phyloP scores from a whole-genome alignment of 1,284 basidiomycete species.

The Golubevia sp. region DNA sequence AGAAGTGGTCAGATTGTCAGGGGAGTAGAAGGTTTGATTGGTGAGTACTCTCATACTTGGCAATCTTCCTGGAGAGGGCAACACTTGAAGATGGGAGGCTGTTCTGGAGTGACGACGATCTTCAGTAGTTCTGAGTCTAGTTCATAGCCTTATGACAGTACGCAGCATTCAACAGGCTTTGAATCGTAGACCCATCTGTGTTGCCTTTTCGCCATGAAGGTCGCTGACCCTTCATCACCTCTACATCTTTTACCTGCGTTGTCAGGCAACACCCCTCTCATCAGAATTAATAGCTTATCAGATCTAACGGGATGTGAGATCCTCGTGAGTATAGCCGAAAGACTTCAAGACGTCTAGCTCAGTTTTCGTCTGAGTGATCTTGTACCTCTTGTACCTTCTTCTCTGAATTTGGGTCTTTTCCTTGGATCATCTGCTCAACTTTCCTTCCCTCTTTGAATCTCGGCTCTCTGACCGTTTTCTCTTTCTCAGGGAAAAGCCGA shows the following conservation, averaged over 20 bases:
- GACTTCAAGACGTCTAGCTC: background rate
- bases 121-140: too few species aligned
- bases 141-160: too few species aligned
- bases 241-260: background rate
- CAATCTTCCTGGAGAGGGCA: background rate
- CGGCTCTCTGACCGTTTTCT: background rate
- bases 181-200: too few species aligned
- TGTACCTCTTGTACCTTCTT: slow-evolving; percentile 1
- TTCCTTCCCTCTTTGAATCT: background rate
- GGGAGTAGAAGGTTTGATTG: slow-evolving; percentile 43
- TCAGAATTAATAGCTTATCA: slow-evolving; percentile 88
- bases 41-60: background rate
- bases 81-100: too few species aligned
- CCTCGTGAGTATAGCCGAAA: slow-evolving; percentile 67
- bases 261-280: slow-evolving; percentile 89
- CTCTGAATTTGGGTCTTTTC: background rate
- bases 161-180: too few species aligned
- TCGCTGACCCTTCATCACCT: background rate
- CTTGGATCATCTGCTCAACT: background rate
- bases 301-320: slow-evolving; percentile 90
- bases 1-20: slow-evolving; percentile 34
- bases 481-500: slow-evolving; percentile 80
- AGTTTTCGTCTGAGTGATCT: background rate
- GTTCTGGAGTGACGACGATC: too few species aligned
- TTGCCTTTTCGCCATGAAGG: too few species aligned